Percentiles rank a stretch among this genome's conserved stretches.
Evolutionary conservation across 176 grass and related monocot genomes (phyloP).

Genomic region (Puccinellia tenuiflora): DNA sequence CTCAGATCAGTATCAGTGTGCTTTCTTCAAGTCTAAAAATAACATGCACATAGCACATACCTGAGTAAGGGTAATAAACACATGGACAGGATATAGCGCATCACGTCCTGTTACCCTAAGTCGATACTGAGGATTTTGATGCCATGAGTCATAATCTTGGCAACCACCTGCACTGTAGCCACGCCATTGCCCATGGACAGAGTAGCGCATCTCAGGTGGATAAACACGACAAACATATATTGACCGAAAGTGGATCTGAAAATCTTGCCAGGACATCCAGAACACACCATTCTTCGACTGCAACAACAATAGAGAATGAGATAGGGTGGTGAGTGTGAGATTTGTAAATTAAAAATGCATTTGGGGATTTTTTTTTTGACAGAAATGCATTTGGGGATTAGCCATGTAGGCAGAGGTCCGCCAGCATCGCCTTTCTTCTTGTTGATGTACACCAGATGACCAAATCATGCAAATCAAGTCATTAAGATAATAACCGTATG

Average conservation of each 20-base stretch:
- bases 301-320: constrained; percentile 13
- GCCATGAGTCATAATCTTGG: constrained; percentile 97
- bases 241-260: constrained; percentile 97
- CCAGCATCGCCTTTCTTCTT: too few relatives aligned
- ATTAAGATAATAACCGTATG: too few relatives aligned
- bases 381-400: too few relatives aligned
- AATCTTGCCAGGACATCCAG: constrained; percentile 99
- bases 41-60: constrained; percentile 42
- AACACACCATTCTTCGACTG: constrained; percentile 98
- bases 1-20: constrained; percentile 10
- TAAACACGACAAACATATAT: constrained; percentile 99
- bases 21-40: neutral
- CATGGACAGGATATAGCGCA: constrained; percentile 82
- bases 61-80: constrained; percentile 98
- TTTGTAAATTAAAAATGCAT: constrained; percentile 3
- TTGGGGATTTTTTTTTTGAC: too few relatives aligned
- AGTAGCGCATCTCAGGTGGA: constrained; percentile 89
- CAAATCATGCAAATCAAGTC: too few relatives aligned
- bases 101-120: constrained; percentile 78
- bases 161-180: constrained; percentile 93
- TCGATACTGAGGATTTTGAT: constrained; percentile 96
- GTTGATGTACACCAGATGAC: too few relatives aligned
- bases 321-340: neutral
- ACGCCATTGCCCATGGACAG: constrained; percentile 95
- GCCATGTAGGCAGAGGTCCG: too few relatives aligned